phyloP scores from a whole-genome alignment of 805 yeast genomes.

The Candida boidinii region DNA sequence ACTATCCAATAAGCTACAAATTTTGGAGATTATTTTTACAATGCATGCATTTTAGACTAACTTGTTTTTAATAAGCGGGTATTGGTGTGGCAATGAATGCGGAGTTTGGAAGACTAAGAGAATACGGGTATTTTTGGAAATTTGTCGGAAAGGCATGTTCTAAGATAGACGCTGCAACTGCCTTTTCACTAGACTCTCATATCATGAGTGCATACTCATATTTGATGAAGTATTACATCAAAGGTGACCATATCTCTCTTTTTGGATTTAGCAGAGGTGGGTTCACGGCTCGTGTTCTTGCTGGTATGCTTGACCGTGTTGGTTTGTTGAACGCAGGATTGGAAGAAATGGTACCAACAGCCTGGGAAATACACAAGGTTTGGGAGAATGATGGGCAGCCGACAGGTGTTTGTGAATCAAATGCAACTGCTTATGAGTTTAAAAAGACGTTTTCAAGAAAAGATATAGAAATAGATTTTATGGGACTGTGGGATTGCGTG shows the following conservation, averaged over 20 bases:
- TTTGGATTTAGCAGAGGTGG: slow-evolving; percentile 63
- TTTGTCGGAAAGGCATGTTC: slow-evolving; percentile 5
- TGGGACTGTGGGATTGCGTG: slow-evolving; percentile 66
- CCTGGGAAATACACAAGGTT: slow-evolving; percentile 52
- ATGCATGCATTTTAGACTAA: background rate
- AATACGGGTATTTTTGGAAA: slow-evolving; percentile 11
- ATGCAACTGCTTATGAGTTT: slow-evolving; percentile 44
- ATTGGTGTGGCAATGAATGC: slow-evolving; percentile 45
- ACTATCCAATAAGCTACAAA: too few relatives aligned
- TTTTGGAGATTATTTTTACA: too few relatives aligned
- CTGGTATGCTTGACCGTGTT: slow-evolving; percentile 59
- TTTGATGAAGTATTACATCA: slow-evolving; percentile 37
- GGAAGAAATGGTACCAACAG: slow-evolving; percentile 47
- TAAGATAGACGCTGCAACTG: slow-evolving; percentile 34
- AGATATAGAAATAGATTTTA: slow-evolving; percentile 38
- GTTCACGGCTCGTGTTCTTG: slow-evolving; percentile 52
- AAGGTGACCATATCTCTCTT: slow-evolving; percentile 43
- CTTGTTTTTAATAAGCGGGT: slow-evolving; percentile 31
- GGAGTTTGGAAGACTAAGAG: slow-evolving; percentile 22
- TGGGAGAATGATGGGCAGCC: slow-evolving; percentile 62
- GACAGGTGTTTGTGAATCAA: slow-evolving; percentile 20
- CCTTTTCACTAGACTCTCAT: slow-evolving; percentile 46
- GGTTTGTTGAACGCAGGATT: slow-evolving; percentile 49
- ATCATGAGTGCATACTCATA: slow-evolving; percentile 49
- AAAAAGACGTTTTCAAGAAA: slow-evolving; percentile 40